Percentiles rank a stretch among this genome's conserved stretches.
These are phyloP conservation scores for Alternaria novae-zelandiae DNA, from an alignment of 2,329 filamentous ascomycete species.

Conservation along the genomic window DNA sequence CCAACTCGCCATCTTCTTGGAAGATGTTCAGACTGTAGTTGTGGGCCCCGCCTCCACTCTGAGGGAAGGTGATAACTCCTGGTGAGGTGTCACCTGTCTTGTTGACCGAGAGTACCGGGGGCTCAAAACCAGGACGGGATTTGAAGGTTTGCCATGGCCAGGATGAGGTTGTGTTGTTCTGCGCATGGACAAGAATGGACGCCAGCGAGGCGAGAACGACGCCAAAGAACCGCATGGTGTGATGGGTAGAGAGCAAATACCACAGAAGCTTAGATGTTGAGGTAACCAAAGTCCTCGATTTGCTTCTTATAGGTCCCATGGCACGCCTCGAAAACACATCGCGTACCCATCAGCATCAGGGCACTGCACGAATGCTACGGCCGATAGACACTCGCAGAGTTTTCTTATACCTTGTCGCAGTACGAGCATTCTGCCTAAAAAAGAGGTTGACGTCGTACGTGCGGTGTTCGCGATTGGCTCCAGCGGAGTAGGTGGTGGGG, in stretches of 20 bases:
- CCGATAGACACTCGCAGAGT: background rate
- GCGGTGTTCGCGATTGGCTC: background rate
- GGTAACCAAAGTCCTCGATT: background rate
- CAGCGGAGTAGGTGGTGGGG: background rate
- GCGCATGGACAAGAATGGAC: background rate
- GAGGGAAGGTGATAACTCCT: constrained; percentile 8
- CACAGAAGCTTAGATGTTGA: background rate
- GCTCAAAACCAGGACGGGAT: constrained; percentile 7
- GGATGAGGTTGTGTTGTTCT: background rate
- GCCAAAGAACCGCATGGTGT: background rate
- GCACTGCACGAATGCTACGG: background rate
- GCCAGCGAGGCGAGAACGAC: background rate
- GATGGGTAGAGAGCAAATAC: background rate
- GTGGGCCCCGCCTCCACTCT: constrained; percentile 4
- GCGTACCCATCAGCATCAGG: background rate
- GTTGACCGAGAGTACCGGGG: constrained; percentile 9
- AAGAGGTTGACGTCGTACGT: background rate
- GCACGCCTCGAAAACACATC: background rate
- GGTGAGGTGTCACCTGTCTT: constrained; percentile 2
- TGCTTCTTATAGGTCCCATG: background rate
- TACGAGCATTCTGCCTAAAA: background rate
- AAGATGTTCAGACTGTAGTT: constrained; percentile 14
- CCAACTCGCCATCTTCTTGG: background rate
- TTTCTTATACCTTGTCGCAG: constrained; percentile 3
- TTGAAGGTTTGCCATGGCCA: constrained; percentile 18